Evolutionary conservation across 2,329 filamentous ascomycete genomes (phyloP).

Genomic region (Cladobotryum mycophilum): DNA sequence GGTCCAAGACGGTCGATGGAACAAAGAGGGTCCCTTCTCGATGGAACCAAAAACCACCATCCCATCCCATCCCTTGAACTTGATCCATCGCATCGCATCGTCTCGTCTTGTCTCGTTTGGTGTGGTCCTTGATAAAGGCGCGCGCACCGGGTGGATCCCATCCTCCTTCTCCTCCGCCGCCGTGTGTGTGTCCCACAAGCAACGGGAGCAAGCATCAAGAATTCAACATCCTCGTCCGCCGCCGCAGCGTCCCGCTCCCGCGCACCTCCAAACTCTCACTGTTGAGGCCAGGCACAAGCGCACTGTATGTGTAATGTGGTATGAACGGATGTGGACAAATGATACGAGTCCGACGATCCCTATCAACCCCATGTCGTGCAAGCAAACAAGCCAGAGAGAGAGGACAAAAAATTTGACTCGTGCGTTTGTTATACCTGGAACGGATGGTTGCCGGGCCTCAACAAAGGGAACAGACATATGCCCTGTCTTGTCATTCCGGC

Average conservation of each 20-base stretch:
- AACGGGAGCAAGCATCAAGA: slow-evolving; percentile 10
- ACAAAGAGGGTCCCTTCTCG: neutral
- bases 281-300: slow-evolving; percentile 7
- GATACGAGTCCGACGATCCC: too few species aligned
- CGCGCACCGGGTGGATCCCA: slow-evolving; percentile 8
- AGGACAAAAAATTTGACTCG: too few species aligned
- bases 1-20: neutral
- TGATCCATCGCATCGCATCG: too few species aligned
- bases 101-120: neutral
- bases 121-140: neutral
- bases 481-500: too few species aligned
- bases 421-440: too few species aligned
- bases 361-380: too few species aligned
- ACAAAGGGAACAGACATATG: too few species aligned
- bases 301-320: slow-evolving; percentile 8
- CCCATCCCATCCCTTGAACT: neutral
- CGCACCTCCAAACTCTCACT: slow-evolving; percentile 4
- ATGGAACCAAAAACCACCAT: neutral
- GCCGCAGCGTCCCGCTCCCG: slow-evolving; percentile 12
- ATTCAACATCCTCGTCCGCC: slow-evolving; percentile 6
- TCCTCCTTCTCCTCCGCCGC: neutral
- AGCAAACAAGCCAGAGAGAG: too few species aligned
- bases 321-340: neutral
- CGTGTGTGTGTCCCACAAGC: slow-evolving; percentile 10
- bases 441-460: too few species aligned